phyloP scores from a whole-genome alignment of 495 filamentous ascomycete genomes.

The Neurospora tetrasperma region DNA sequence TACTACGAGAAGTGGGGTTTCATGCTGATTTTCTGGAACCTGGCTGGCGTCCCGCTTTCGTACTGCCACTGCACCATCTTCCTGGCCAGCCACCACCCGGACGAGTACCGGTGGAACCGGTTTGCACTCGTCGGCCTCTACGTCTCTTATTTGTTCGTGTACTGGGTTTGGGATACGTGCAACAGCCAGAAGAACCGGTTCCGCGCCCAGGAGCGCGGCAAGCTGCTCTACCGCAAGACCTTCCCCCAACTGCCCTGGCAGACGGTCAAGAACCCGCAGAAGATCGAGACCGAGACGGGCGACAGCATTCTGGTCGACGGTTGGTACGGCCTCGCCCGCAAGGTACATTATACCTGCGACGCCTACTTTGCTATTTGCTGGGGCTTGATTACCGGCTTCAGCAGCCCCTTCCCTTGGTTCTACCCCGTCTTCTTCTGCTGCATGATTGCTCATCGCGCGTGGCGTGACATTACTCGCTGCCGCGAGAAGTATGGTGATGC shows the following conservation, averaged over 20 bases:
- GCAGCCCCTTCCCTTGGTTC: constrained; percentile 92
- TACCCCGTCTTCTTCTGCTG: constrained; percentile 81
- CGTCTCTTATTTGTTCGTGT: constrained; percentile 68
- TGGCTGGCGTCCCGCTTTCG: constrained; percentile 86
- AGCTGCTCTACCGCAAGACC: constrained; percentile 56
- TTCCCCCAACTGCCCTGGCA: constrained; percentile 96
- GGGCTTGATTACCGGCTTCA: constrained; percentile 52
- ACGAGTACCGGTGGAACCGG: constrained; percentile 70
- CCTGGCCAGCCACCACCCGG: constrained; percentile 77
- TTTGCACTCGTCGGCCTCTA: constrained; percentile 56
- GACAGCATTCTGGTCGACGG: constrained; percentile 80
- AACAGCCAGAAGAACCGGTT: constrained; percentile 97
- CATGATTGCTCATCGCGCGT: constrained; percentile 88
- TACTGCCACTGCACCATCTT: constrained; percentile 98
- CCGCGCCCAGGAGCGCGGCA: constrained; percentile 70
- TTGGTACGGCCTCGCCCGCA: constrained; percentile 89
- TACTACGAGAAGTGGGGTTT: constrained; percentile 99
- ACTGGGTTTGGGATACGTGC: constrained; percentile 85
- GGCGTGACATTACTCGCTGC: constrained; percentile 77
- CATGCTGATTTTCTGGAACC: constrained; percentile 99
- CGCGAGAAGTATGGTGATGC: constrained; percentile 81
- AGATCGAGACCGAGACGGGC: constrained; percentile 67
- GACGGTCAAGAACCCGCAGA: constrained; percentile 73
- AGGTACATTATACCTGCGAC: constrained; percentile 93
- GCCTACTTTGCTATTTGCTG: constrained; percentile 60